phyloP scores from a whole-genome alignment of 371 early-diverging fungal genomes.

The Haplosporangium sp. region DNA sequence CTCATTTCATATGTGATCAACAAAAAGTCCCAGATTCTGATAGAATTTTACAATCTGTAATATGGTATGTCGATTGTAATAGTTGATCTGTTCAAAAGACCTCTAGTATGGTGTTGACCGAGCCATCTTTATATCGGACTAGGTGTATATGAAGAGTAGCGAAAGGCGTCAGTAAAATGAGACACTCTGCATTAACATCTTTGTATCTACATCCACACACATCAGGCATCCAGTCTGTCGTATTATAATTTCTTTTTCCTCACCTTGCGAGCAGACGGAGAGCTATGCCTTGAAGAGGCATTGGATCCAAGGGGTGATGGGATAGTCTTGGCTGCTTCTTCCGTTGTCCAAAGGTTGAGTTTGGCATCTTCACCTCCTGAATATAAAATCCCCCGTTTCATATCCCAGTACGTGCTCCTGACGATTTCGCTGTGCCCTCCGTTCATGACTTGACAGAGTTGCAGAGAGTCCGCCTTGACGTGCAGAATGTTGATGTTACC shows the following conservation, averaged over 20 bases:
- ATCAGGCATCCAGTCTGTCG: too few species aligned
- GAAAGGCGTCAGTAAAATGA: background rate
- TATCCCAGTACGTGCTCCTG: slow-evolving; percentile 76
- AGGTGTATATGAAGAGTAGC: background rate
- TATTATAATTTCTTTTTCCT: background rate
- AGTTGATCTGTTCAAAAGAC: too few species aligned
- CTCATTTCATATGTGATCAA: too few species aligned
- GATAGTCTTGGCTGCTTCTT: slow-evolving; percentile 11
- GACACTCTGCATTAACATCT: background rate
- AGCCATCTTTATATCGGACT: slow-evolving; percentile 24
- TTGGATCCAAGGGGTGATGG: slow-evolving; percentile 20
- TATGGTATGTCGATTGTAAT: too few species aligned
- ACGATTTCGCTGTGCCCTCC: slow-evolving; percentile 79
- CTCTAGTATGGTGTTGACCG: slow-evolving; percentile 40
- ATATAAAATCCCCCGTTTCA: slow-evolving; percentile 62
- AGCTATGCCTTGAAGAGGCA: slow-evolving; percentile 43
- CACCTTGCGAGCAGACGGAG: slow-evolving; percentile 43
- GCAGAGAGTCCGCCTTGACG: slow-evolving; percentile 76
- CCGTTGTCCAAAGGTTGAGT: slow-evolving; percentile 72
- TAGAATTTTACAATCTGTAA: too few species aligned
- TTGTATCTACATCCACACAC: too few species aligned
- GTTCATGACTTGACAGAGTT: slow-evolving; percentile 69
- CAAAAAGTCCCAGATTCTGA: too few species aligned
- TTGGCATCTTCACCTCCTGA: slow-evolving; percentile 84
- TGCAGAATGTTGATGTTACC: slow-evolving; percentile 79